These are phyloP conservation scores for Rhypophila decipiens DNA, from an alignment of 495 filamentous ascomycete genomes.

Conservation along the genomic window DNA sequence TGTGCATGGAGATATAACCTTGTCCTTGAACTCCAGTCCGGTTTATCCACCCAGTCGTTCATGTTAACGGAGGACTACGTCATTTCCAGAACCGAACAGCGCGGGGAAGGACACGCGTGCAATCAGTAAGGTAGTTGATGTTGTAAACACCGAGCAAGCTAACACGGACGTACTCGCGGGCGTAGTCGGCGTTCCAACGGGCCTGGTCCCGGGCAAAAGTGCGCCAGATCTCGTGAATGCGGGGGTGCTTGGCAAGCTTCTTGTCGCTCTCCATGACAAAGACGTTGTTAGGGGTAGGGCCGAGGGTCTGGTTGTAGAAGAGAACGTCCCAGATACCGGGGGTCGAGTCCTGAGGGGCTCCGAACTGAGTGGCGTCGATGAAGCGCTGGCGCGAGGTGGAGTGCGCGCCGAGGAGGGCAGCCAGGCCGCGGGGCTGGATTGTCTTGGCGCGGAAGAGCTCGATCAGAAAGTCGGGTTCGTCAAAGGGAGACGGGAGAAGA, in stretches of 20 bases:
- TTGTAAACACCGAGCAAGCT: conserved; percentile 37
- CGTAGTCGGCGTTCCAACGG: conserved; percentile 19
- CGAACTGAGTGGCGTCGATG: conserved; percentile 27
- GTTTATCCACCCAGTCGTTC: too few species aligned
- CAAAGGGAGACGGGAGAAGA: conserved; percentile 20
- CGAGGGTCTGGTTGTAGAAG: conserved; percentile 41
- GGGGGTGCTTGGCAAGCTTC: background rate
- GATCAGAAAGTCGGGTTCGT: conserved; percentile 22
- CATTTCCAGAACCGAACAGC: too few species aligned
- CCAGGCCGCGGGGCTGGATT: conserved; percentile 36
- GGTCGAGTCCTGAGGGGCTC: conserved; percentile 31
- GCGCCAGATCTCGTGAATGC: too few species aligned
- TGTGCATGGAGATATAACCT: too few species aligned
- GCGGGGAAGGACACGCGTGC: too few species aligned
- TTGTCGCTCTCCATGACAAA: conserved; percentile 40
- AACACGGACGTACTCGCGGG: conserved; percentile 33
- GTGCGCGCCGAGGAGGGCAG: conserved; percentile 47
- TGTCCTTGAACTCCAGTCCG: too few species aligned
- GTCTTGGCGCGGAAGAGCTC: conserved; percentile 44
- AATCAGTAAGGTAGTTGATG: conserved; percentile 35
- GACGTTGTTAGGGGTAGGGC: conserved; percentile 29
- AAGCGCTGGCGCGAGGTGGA: conserved; percentile 39
- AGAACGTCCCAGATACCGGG: conserved; percentile 30
- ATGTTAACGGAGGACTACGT: too few species aligned
- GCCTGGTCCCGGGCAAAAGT: background rate